A percentile compares a stretch with the other conserved stretches of the same genome.
phyloP scores from a whole-genome alignment of 2,329 filamentous ascomycete species.

The Neonectria hederae region DNA sequence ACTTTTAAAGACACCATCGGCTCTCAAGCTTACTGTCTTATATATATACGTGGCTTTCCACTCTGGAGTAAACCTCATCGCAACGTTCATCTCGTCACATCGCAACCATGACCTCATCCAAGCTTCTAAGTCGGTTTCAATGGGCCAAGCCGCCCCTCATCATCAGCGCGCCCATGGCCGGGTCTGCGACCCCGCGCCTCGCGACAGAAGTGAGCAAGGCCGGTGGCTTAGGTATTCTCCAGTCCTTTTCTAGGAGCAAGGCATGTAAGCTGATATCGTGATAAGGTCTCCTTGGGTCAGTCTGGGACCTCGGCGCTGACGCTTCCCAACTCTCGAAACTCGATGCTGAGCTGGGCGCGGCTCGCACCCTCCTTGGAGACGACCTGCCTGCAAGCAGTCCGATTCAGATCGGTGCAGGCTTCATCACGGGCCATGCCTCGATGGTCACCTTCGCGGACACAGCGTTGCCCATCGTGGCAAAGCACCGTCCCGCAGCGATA shows the following conservation, averaged over 20 bases:
- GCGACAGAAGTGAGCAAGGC: slow-evolving; percentile 51
- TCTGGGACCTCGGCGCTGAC: slow-evolving; percentile 42
- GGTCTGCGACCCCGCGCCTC: slow-evolving; percentile 45
- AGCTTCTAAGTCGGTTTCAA: slow-evolving; percentile 44
- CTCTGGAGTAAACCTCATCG: neutral
- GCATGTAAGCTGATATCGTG: slow-evolving; percentile 5
- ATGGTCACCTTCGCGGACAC: slow-evolving; percentile 52
- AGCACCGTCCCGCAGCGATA: slow-evolving; percentile 65
- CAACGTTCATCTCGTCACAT: neutral
- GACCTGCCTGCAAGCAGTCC: slow-evolving; percentile 50
- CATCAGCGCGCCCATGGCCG: slow-evolving; percentile 51
- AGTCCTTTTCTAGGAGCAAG: neutral
- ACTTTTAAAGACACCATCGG: neutral
- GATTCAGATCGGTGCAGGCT: slow-evolving; percentile 64
- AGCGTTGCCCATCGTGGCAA: slow-evolving; percentile 60
- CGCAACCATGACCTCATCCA: slow-evolving; percentile 39
- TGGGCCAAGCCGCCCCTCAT: slow-evolving; percentile 45
- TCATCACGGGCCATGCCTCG: slow-evolving; percentile 64
- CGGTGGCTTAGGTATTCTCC: slow-evolving; percentile 48
- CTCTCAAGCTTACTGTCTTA: neutral
- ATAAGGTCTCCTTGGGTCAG: slow-evolving; percentile 48
- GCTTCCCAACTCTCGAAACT: slow-evolving; percentile 48
- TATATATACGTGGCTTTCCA: neutral
- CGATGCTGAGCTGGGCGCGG: slow-evolving; percentile 44
- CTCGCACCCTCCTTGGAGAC: slow-evolving; percentile 41